These are phyloP conservation scores for Coemansia sp. DNA, from an alignment of 192 early-diverging fungal genomes.

Conservation along the genomic window DNA sequence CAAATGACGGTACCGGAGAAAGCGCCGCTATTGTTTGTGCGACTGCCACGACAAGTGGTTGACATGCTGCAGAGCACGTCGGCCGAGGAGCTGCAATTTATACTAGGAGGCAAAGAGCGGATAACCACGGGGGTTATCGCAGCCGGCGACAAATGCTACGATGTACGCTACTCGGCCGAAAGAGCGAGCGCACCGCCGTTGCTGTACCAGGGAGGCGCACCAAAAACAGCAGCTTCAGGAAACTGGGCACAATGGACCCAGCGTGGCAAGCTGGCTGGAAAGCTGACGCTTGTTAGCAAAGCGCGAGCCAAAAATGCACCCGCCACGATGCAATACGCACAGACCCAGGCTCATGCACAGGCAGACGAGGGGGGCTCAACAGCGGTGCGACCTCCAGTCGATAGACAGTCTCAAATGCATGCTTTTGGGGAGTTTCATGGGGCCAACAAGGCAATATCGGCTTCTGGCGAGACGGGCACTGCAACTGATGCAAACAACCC, in stretches of 20 bases:
- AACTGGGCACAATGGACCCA: slow-evolving; percentile 37
- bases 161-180: slow-evolving; percentile 45
- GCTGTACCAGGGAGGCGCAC: slow-evolving; percentile 34
- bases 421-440: neutral
- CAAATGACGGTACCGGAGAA: slow-evolving; percentile 23
- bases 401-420: neutral
- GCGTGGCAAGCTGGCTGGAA: slow-evolving; percentile 39
- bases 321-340: neutral
- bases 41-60: slow-evolving; percentile 41
- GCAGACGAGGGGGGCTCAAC: neutral
- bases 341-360: neutral
- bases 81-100: slow-evolving; percentile 20
- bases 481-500: neutral
- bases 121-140: slow-evolving; percentile 29
- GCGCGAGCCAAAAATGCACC: neutral
- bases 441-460: neutral
- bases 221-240: slow-evolving; percentile 7
- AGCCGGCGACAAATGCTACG: slow-evolving; percentile 25
- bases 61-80: slow-evolving; percentile 29
- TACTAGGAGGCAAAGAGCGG: slow-evolving; percentile 47
- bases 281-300: slow-evolving; percentile 32
- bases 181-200: slow-evolving; percentile 35
- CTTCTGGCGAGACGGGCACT: neutral
- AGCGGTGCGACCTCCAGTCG: neutral
- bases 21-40: slow-evolving; percentile 30